Base-by-base conservation (phyloP, 805 yeast species). In the Nakazawaea anatomiae region DNA sequence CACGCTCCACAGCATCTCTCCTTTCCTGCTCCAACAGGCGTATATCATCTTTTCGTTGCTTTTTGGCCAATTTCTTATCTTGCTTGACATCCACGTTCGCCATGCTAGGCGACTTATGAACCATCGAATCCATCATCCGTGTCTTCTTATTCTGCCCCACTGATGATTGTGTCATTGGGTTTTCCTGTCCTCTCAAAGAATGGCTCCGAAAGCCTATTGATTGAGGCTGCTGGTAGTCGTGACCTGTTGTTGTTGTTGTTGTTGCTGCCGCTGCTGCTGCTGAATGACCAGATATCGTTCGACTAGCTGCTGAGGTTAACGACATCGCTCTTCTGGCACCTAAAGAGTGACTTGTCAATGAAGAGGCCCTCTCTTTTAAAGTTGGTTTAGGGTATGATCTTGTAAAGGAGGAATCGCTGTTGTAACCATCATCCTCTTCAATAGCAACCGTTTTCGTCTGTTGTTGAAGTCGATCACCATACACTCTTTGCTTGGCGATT, bases 401-500 rank as follows among this genome's bases (percentile, higher is more conserved):
- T 12, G 43, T 42, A 42, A 31, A 51, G 7, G 53, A 51, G 1
- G 53, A 46, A 28, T 46, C 53, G 39, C 53, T 51, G 14, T 34
- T 25, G 25, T 45, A 44, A n/a, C 53, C 50, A 30, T 46, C 49
- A 28, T 51, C 50, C 25, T 46, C 50, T 25, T 45, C 36, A 25
- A 10, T 8, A 9, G 28, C 10, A 4, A 6, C 31, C 6, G 41
- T 8, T 25, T 14, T 7, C 28, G n/a, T 35, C 29, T 9, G 35
- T 36, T 38, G 25, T 38, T 8, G 28, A 45, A n/a, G 44, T 41
- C 27, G 9, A 38, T 64, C 68, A 5, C 83, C 84, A 58, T 80
- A 80, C 1, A 82, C 86, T 52, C 72, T 79, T 53, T 70, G 73
- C 61, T 73, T 67, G 0, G 88, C 87, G 11, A 77, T 75, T 55